Evolutionary conservation across 805 yeast genomes (phyloP).

Genomic region (Suhomyces xylopsoci): DNA sequence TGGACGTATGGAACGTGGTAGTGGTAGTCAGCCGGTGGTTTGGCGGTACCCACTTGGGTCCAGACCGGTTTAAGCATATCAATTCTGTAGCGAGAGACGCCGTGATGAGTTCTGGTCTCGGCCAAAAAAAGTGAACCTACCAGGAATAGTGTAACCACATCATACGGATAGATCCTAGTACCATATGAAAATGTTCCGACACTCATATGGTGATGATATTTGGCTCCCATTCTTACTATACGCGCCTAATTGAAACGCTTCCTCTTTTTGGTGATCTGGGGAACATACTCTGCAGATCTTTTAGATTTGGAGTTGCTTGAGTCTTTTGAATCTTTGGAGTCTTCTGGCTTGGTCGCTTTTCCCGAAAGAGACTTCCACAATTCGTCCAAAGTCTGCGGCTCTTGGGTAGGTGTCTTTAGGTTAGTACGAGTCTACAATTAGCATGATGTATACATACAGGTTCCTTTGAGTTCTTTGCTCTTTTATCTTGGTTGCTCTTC

Average conservation of each 20-base stretch:
- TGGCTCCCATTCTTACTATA: no score
- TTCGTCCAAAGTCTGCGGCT: slow-evolving; percentile 4
- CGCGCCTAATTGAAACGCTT: slow-evolving; percentile 3
- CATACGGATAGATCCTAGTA: no score
- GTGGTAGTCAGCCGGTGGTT: slow-evolving; percentile 91
- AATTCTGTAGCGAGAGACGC: slow-evolving; percentile 88
- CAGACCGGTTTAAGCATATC: slow-evolving; percentile 92
- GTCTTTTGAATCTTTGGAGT: slow-evolving; percentile 2
- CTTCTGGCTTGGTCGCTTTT: slow-evolving; percentile 7
- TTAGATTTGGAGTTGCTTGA: slow-evolving; percentile 1
- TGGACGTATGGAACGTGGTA: slow-evolving; percentile 80
- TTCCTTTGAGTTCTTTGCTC: background rate
- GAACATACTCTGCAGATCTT: slow-evolving; percentile 9
- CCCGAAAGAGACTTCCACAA: slow-evolving; percentile 7
- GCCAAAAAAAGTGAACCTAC: slow-evolving; percentile 25
- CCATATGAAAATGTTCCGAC: no score
- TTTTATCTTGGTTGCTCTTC: background rate
- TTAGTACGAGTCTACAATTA: background rate
- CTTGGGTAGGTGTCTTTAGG: background rate
- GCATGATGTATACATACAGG: background rate
- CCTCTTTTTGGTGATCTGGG: slow-evolving; percentile 13
- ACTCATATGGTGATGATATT: no score
- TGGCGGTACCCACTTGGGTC: slow-evolving; percentile 89
- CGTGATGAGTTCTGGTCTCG: slow-evolving; percentile 54
- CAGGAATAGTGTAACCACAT: no score